Conservation (phyloP, 345 rosid genomes). For the Eucalyptus erythrocorys region DNA sequence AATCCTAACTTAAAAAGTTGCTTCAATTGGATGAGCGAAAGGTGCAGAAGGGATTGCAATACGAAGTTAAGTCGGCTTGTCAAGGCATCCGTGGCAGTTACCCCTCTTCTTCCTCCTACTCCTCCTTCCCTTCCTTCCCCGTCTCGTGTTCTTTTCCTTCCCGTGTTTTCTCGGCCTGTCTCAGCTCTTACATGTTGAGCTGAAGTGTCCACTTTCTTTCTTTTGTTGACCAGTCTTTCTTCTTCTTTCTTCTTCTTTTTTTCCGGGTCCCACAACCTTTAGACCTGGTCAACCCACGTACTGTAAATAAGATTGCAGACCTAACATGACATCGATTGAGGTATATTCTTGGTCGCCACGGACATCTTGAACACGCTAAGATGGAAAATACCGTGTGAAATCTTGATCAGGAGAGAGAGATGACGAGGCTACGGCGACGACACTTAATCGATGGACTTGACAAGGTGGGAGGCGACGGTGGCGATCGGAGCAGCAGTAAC, state of each 20-base stretch:
- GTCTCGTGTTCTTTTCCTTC: not conserved
- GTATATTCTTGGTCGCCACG: not conserved
- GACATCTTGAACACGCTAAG: not conserved
- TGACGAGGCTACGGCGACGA: not conserved
- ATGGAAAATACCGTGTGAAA: not conserved
- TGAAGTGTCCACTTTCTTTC: not conserved
- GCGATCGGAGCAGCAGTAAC: not conserved
- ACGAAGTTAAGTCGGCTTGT: accelerated
- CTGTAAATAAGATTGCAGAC: not conserved
- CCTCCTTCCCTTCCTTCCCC: not conserved
- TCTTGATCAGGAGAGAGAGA: not conserved
- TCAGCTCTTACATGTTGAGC: not conserved
- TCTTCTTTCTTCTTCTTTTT: too few relatives aligned
- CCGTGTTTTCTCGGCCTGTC: not conserved
- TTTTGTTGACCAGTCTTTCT: not conserved
- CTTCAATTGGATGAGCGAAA: not conserved
- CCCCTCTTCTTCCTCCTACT: not conserved
- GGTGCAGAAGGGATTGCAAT: accelerated
- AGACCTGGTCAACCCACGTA: not conserved
- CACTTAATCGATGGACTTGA: not conserved
- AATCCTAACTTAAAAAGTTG: too few relatives aligned
- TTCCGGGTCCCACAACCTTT: not conserved
- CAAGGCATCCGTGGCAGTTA: accelerated
- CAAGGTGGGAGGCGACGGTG: not conserved
- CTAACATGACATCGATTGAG: not conserved